Conservation (phyloP, 2,329 filamentous ascomycete species). For the Moelleriella libera region DNA sequence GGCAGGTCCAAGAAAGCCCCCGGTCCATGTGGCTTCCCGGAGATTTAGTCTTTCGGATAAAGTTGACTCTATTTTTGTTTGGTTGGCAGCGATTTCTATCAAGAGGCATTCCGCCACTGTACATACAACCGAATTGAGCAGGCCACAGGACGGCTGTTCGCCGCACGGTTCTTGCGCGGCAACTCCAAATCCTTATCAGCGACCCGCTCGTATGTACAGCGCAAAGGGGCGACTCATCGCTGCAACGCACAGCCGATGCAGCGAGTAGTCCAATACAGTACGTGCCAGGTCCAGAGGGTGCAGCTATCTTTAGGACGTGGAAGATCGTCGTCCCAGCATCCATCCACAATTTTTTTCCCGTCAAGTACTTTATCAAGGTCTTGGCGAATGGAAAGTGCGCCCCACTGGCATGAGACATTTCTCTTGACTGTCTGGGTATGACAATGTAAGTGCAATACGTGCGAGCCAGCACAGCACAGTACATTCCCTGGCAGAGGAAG, state of each 20-base stretch:
- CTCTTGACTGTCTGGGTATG: neutral
- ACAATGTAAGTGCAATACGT: neutral
- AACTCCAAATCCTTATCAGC: too few relatives aligned
- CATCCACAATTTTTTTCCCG: neutral
- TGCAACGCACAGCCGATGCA: too few relatives aligned
- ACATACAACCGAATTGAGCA: too few relatives aligned
- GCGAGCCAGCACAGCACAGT: neutral
- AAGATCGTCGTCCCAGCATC: neutral
- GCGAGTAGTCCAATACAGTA: neutral
- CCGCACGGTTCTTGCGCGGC: too few relatives aligned
- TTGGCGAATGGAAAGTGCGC: neutral
- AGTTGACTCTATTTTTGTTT: too few relatives aligned
- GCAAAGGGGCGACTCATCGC: too few relatives aligned
- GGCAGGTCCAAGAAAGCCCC: neutral
- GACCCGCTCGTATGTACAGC: too few relatives aligned
- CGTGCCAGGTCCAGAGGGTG: neutral
- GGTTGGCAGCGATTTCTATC: too few relatives aligned
- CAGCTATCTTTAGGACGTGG: neutral
- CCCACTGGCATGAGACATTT: constrained; percentile 3
- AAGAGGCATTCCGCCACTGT: too few relatives aligned
- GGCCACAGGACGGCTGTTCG: too few relatives aligned
- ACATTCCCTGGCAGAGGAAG: neutral
- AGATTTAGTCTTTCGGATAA: too few relatives aligned
- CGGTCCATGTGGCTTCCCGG: too few relatives aligned
- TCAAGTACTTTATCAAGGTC: neutral